A percentile compares a stretch with the other conserved stretches of the same genome.
Evolutionary conservation across 148 eudicot genomes (phyloP).

Genomic region (Persicaria tinctoria): DNA sequence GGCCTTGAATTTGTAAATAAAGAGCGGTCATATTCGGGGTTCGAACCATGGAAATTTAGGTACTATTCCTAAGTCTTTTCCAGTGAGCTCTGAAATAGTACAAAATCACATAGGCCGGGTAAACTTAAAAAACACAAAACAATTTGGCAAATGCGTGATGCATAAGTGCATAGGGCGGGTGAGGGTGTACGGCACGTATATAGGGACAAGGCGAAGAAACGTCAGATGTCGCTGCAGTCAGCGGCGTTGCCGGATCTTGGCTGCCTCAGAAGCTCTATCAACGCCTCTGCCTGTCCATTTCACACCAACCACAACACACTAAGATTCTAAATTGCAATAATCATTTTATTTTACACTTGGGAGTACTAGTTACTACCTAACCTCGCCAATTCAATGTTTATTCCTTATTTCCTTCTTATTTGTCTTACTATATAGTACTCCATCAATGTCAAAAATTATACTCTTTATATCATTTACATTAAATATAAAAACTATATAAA

Average conservation of each 20-base stretch:
- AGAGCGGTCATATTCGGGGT: too few relatives aligned
- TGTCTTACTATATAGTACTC: background rate
- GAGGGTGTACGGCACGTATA: slow-evolving; percentile 2
- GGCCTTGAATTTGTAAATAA: too few relatives aligned
- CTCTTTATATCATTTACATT: too few relatives aligned
- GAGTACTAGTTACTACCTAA: background rate
- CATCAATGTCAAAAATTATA: too few relatives aligned
- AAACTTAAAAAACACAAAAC: background rate
- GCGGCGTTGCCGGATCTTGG: slow-evolving; percentile 86
- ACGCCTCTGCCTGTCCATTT: slow-evolving; percentile 68
- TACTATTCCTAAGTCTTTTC: too few relatives aligned
- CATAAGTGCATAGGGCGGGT: background rate
- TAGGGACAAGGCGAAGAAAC: slow-evolving; percentile 9
- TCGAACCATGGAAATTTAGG: too few relatives aligned
- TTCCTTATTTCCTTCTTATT: background rate
- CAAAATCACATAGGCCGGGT: too few relatives aligned
- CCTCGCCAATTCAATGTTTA: background rate
- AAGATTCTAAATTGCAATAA: background rate
- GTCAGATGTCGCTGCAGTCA: slow-evolving; percentile 33
- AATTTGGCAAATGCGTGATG: background rate
- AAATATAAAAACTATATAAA: too few relatives aligned
- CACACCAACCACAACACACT: slow-evolving; percentile 16
- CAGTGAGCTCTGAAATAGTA: too few relatives aligned
- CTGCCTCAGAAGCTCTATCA: slow-evolving; percentile 83
- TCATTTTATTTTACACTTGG: background rate